Percentiles rank a stretch among this genome's conserved stretches.
phyloP scores from a whole-genome alignment of 176 grass and related monocot species.

The Carex myosuroides region DNA sequence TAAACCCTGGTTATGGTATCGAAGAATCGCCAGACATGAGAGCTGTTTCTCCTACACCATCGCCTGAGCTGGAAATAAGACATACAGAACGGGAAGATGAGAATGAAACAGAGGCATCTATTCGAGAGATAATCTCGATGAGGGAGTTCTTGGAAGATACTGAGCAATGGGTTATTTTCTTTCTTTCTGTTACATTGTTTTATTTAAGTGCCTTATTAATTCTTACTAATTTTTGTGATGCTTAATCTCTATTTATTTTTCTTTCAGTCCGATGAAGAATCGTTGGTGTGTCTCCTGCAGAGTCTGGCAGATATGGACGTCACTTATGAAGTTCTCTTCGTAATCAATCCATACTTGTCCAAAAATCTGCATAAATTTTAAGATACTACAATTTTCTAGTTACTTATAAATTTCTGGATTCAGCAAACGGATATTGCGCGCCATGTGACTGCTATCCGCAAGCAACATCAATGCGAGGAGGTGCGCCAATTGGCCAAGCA shows the following conservation, averaged over 20 bases:
- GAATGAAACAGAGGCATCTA: not conserved
- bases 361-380: not conserved
- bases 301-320: slow-evolving; percentile 75
- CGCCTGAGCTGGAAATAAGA: slow-evolving; percentile 17
- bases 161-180: slow-evolving; percentile 18
- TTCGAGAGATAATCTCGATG: slow-evolving; percentile 20
- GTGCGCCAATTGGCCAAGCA: slow-evolving; percentile 63
- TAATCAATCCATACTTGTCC: not conserved
- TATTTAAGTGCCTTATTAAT: not conserved
- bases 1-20: not conserved
- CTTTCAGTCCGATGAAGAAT: slow-evolving; percentile 52
- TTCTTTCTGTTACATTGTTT: not conserved
- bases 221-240: not conserved
- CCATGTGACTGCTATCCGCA: slow-evolving; percentile 61
- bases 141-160: slow-evolving; percentile 75
- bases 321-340: slow-evolving; percentile 65
- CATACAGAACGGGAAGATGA: not conserved
- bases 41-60: slow-evolving; percentile 6
- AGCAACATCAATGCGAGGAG: slow-evolving; percentile 48
- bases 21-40: slow-evolving; percentile 17
- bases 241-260: not conserved
- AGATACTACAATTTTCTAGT: not conserved
- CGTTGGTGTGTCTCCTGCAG: slow-evolving; percentile 46
- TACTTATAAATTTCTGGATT: slow-evolving; percentile 13
- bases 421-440: slow-evolving; percentile 77